Evolutionary conservation across 1,284 basidiomycete genomes (phyloP).

Genomic region (Rhodofomes roseus): DNA sequence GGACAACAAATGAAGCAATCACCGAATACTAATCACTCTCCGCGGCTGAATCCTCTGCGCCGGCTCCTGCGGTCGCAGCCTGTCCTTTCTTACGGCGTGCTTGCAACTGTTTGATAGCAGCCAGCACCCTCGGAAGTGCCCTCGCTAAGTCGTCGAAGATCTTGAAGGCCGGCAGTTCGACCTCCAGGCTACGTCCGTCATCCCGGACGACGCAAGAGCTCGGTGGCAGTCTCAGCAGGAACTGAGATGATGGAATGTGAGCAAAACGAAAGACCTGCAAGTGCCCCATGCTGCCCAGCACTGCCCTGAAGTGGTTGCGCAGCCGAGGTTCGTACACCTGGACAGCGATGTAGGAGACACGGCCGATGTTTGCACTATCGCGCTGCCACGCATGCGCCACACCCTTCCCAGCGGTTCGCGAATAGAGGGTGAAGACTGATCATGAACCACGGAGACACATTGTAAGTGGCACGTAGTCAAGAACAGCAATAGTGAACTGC

Average conservation of each 20-base stretch:
- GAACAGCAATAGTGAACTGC: not conserved
- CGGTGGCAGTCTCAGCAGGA: not conserved
- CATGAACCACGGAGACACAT: not conserved
- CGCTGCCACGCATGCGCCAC: not conserved
- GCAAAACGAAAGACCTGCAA: not conserved
- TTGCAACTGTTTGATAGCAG: not conserved
- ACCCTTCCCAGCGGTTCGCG: not conserved
- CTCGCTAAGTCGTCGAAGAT: not conserved
- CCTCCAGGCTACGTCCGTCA: not conserved
- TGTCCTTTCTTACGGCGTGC: not conserved
- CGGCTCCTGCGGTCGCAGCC: not conserved
- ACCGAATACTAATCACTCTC: not conserved
- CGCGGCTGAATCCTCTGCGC: not conserved
- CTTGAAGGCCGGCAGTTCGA: not conserved
- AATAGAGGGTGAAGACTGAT: not conserved
- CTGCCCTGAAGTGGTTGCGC: not conserved
- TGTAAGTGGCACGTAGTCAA: not conserved
- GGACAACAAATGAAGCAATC: not conserved
- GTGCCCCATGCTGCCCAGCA: not conserved
- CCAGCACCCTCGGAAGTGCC: not conserved
- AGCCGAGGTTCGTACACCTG: not conserved
- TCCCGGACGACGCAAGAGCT: not conserved
- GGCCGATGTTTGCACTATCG: not conserved
- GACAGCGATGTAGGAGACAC: not conserved
- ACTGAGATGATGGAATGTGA: not conserved